phyloP scores from a whole-genome alignment of 2,329 filamentous ascomycete species.

The Biscogniauxia sp. region DNA sequence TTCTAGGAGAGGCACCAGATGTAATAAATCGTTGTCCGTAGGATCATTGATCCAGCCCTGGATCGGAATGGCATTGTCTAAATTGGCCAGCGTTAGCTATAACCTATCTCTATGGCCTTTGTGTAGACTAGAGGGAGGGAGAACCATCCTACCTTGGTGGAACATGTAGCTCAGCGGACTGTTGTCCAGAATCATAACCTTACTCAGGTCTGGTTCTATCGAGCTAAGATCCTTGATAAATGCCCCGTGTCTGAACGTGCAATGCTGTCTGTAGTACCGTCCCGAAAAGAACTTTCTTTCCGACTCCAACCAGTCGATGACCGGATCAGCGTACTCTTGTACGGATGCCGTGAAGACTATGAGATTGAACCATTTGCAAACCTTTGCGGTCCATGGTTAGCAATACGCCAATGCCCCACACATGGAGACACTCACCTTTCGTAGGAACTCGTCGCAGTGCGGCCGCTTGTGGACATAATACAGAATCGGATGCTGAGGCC shows the following conservation, averaged over 20 bases:
- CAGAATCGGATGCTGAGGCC: slow-evolving; percentile 90
- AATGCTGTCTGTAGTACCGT: slow-evolving; percentile 94
- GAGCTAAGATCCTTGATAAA: slow-evolving; percentile 98
- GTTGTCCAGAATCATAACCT: slow-evolving; percentile 98
- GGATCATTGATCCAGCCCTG: slow-evolving; percentile 99
- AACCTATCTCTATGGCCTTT: neutral
- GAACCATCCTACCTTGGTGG: slow-evolving; percentile 73
- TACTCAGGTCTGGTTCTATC: slow-evolving; percentile 94
- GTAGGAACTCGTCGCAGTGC: slow-evolving; percentile 93
- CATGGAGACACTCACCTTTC: slow-evolving; percentile 57
- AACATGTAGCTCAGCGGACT: slow-evolving; percentile 98
- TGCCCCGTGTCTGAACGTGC: slow-evolving; percentile 89
- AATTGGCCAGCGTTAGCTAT: slow-evolving; percentile 16
- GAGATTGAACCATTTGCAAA: slow-evolving; percentile 97
- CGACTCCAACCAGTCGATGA: slow-evolving; percentile 97
- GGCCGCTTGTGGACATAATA: slow-evolving; percentile 99
- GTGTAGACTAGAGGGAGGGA: neutral
- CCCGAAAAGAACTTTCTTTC: slow-evolving; percentile 95
- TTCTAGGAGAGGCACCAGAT: slow-evolving; percentile 88
- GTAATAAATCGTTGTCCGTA: slow-evolving; percentile 91
- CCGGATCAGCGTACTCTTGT: slow-evolving; percentile 96
- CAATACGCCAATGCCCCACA: neutral
- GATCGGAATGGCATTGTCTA: slow-evolving; percentile 98
- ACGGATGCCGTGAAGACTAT: slow-evolving; percentile 96
- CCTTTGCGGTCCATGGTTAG: slow-evolving; percentile 43